Evolutionary conservation across 805 yeast species (phyloP).

Genomic region (Sungouiella thailandica): DNA sequence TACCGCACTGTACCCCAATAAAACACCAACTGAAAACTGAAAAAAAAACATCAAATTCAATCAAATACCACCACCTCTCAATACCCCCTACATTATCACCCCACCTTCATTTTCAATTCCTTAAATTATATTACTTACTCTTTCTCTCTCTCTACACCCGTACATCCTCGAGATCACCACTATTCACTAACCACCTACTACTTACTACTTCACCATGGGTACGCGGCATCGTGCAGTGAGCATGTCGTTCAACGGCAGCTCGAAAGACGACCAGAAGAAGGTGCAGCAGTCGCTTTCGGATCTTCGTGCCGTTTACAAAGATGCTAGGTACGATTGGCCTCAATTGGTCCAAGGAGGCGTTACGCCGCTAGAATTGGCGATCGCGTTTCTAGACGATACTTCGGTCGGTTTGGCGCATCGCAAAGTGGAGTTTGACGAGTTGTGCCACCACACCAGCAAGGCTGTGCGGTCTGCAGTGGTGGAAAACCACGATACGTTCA

Average conservation of each 20-base stretch:
- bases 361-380: constrained; percentile 81
- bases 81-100: too few relatives aligned
- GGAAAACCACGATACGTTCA: constrained; percentile 78
- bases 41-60: too few relatives aligned
- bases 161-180: background rate
- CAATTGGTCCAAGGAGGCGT: constrained; percentile 41
- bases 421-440: constrained; percentile 56
- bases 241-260: constrained; percentile 18
- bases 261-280: constrained; percentile 15
- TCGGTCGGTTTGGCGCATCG: constrained; percentile 88
- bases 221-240: constrained; percentile 21
- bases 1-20: too few relatives aligned
- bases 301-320: constrained; percentile 31
- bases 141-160: background rate
- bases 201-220: too few relatives aligned
- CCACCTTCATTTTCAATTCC: too few relatives aligned
- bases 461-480: constrained; percentile 69
- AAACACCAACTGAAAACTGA: too few relatives aligned
- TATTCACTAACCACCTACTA: too few relatives aligned
- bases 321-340: constrained; percentile 42
- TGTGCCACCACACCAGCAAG: constrained; percentile 52
- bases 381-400: constrained; percentile 77
- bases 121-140: background rate
- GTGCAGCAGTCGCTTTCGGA: constrained; percentile 21
- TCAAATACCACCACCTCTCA: too few relatives aligned